Percentiles rank a stretch among this genome's conserved stretches.
Evolutionary conservation across 208 protist genomes (phyloP).

Genomic region (Angomonas desouzai): DNA sequence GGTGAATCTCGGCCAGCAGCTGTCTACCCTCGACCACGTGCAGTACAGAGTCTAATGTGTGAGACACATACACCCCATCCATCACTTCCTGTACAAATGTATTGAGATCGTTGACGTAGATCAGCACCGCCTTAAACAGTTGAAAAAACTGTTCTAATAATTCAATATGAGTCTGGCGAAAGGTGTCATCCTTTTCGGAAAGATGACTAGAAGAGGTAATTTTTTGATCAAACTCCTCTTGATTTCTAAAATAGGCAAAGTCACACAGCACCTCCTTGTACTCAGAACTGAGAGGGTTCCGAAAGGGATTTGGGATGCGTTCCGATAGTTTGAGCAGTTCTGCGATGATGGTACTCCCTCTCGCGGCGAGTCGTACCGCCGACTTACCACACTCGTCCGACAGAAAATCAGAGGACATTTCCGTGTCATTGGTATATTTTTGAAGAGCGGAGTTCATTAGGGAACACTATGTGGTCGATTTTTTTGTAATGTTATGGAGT

Average conservation of each 20-base stretch:
- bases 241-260: conserved; percentile 89
- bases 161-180: conserved; percentile 90
- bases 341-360: conserved; percentile 92
- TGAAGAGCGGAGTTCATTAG: neutral
- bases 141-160: conserved; percentile 96
- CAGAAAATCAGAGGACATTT: conserved; percentile 62
- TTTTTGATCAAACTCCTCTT: conserved; percentile 70
- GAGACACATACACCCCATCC: conserved; percentile 84
- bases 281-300: conserved; percentile 32
- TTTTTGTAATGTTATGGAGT: too few species aligned
- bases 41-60: conserved; percentile 92
- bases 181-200: conserved; percentile 67
- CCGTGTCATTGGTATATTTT: neutral
- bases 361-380: conserved; percentile 81
- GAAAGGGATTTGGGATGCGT: conserved; percentile 91
- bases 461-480: too few species aligned
- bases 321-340: conserved; percentile 90
- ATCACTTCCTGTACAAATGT: conserved; percentile 90
- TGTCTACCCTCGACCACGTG: conserved; percentile 95
- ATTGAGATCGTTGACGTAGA: conserved; percentile 93
- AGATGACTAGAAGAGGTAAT: conserved; percentile 64
- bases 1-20: conserved; percentile 91
- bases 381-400: conserved; percentile 90
- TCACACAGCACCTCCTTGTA: conserved; percentile 91
- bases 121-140: conserved; percentile 95